Evolutionary conservation across 257 asterid genomes (phyloP).

Genomic region (Haberlea rhodopensis): DNA sequence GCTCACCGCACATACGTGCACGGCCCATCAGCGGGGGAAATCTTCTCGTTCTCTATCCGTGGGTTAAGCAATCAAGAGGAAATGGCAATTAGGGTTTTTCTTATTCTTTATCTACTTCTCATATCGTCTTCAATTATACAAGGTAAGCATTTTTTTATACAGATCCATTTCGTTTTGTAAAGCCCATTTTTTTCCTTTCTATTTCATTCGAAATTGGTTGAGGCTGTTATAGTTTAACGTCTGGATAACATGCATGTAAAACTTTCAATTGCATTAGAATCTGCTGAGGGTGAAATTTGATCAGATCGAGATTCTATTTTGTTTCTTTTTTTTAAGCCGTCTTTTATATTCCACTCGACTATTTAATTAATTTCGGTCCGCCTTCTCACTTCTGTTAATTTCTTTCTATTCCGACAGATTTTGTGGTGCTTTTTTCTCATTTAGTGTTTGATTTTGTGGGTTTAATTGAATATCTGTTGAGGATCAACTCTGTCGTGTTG

Average conservation of each 20-base stretch:
- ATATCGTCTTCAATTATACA: conserved; percentile 65
- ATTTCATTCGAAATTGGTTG: conserved; percentile 2
- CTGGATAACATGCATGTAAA: conserved; percentile 22
- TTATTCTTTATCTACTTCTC: conserved; percentile 59
- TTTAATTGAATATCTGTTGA: conserved; percentile 11
- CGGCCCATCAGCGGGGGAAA: conserved; percentile 8
- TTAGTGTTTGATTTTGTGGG: conserved; percentile 1
- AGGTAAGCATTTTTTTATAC: conserved; percentile 52
- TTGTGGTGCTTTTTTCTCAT: not conserved
- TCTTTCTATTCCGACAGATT: not conserved
- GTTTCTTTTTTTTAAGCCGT: not conserved
- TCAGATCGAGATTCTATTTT: conserved; percentile 27
- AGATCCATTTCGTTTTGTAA: conserved; percentile 21
- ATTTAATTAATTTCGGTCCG: conserved; percentile 8
- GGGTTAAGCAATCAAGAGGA: conserved; percentile 20
- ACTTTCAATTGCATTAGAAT: conserved; percentile 7
- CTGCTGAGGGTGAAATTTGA: conserved; percentile 3
- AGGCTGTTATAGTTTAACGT: conserved; percentile 7
- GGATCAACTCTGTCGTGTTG: conserved; percentile 19
- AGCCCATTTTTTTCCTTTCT: not conserved
- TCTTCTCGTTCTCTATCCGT: conserved; percentile 3
- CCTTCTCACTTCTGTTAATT: not conserved
- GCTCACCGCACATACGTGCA: conserved; percentile 23
- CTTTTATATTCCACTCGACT: not conserved
- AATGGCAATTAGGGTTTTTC: conserved; percentile 69